Conservation (phyloP, 306 rosid species). For the Biancaea sappan region DNA sequence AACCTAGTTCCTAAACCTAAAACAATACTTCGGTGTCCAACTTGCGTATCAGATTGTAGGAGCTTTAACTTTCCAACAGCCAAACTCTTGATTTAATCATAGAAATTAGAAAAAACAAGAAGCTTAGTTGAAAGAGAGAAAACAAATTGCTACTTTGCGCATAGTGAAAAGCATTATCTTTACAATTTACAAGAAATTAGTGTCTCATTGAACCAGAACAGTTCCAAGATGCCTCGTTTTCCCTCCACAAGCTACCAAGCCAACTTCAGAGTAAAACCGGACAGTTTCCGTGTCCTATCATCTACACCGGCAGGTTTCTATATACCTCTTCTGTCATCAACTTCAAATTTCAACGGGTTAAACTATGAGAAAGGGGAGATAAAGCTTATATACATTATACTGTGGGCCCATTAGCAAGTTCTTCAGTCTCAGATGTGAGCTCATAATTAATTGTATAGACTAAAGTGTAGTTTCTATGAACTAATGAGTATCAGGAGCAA, state of each 20-base stretch:
- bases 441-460: constrained; percentile 22
- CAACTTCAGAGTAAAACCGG: neutral
- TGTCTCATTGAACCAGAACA: neutral
- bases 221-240: neutral
- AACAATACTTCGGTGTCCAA: too few relatives aligned
- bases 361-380: neutral
- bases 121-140: too few relatives aligned
- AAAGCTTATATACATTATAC: constrained; percentile 4
- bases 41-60: too few relatives aligned
- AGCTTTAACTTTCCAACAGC: too few relatives aligned
- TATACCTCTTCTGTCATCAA: neutral
- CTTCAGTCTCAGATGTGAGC: neutral
- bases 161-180: too few relatives aligned
- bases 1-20: too few relatives aligned
- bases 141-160: too few relatives aligned
- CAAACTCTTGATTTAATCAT: too few relatives aligned
- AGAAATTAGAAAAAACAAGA: too few relatives aligned
- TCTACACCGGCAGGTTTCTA: neutral
- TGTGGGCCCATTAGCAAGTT: neutral
- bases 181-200: too few relatives aligned
- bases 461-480: neutral
- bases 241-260: neutral
- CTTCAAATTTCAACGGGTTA: neutral
- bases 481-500: neutral
- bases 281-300: neutral